These are phyloP conservation scores for Euphorbia celastroides DNA, from an alignment of 441 rosid species.

Conservation along the genomic window DNA sequence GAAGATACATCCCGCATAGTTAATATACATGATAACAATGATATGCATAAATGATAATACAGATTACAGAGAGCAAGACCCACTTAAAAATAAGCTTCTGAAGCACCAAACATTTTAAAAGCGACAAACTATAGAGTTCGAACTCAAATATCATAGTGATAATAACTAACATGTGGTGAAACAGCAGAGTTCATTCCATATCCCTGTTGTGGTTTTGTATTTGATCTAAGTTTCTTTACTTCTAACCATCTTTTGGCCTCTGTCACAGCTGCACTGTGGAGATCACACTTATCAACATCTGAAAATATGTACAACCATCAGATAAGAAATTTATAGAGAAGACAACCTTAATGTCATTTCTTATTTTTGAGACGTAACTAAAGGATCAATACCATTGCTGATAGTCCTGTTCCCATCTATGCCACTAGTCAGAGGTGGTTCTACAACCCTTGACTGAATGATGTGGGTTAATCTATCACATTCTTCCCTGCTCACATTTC, in stretches of 20 bases:
- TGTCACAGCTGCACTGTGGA: constrained; percentile 42
- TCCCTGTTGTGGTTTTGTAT: constrained; percentile 44
- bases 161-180: constrained; percentile 37
- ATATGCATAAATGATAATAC: background rate
- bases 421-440: constrained; percentile 28
- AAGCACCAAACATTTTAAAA: background rate
- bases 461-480: constrained; percentile 55
- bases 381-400: constrained; percentile 40
- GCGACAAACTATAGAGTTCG: background rate
- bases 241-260: constrained; percentile 83
- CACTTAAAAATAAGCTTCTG: background rate
- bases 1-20: background rate
- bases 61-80: background rate
- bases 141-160: constrained; percentile 13
- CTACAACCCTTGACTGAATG: constrained; percentile 70
- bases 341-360: constrained; percentile 5
- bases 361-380: constrained; percentile 18
- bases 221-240: constrained; percentile 64
- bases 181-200: constrained; percentile 35
- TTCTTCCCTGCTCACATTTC: constrained; percentile 71
- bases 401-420: constrained; percentile 25
- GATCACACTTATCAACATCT: constrained; percentile 48
- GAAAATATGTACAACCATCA: constrained; percentile 21
- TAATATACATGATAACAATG: background rate
- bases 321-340: constrained; percentile 17